Evolutionary conservation across 2,329 filamentous ascomycete species (phyloP).

Genomic region (Penicillium brasilianum): DNA sequence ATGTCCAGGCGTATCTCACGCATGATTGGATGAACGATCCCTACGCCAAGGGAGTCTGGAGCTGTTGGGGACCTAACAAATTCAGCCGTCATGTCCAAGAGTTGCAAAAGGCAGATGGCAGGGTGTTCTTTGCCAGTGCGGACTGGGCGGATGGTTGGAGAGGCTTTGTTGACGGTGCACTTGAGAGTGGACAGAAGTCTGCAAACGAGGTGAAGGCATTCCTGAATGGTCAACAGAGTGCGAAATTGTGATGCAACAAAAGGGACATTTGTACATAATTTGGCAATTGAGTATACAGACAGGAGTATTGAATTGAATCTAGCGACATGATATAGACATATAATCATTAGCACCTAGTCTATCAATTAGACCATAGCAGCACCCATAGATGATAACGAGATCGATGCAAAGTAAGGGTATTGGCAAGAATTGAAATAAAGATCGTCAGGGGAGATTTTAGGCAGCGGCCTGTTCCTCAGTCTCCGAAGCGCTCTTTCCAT

Average conservation of each 20-base stretch:
- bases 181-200: constrained; percentile 9
- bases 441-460: background rate
- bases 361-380: constrained; percentile 11
- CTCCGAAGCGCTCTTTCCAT: constrained; percentile 20
- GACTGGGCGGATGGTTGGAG: constrained; percentile 21
- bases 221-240: background rate
- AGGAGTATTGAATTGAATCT: background rate
- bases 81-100: constrained; percentile 1
- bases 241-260: background rate
- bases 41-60: constrained; percentile 17
- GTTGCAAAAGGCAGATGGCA: constrained; percentile 6
- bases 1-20: background rate
- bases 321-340: constrained; percentile 14
- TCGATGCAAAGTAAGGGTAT: constrained; percentile 25
- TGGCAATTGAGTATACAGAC: background rate
- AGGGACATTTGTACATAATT: background rate
- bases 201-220: background rate
- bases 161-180: constrained; percentile 15
- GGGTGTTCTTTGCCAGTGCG: constrained; percentile 13
- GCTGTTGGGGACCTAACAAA: constrained; percentile 9
- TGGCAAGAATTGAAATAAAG: constrained; percentile 14
- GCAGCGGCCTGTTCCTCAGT: constrained; percentile 9
- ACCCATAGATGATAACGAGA: constrained; percentile 4
- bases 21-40: constrained; percentile 8
- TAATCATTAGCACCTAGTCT: constrained; percentile 23